phyloP scores from a whole-genome alignment of 164 flowering plant genomes.

The Aristolochia fimbriata region DNA sequence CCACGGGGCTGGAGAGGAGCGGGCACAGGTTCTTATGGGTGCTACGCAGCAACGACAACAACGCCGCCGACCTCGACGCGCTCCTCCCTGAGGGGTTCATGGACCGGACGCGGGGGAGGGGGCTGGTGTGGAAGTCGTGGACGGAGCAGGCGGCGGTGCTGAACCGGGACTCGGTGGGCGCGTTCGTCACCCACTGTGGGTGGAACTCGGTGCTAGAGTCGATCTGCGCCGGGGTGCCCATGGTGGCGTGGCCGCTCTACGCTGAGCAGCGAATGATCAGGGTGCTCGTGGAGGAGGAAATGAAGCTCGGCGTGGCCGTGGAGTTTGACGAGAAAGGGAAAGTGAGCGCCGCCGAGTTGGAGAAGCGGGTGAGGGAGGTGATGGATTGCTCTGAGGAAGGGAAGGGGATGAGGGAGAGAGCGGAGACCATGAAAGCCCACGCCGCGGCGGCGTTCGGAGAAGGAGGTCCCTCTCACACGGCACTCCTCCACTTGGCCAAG shows the following conservation, averaged over 20 bases:
- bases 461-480: conserved; percentile 10
- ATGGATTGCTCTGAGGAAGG: conserved; percentile 12
- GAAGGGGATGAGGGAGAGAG: conserved; percentile 4
- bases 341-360: conserved; percentile 24
- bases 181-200: conserved; percentile 41
- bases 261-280: conserved; percentile 32
- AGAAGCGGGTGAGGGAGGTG: conserved; percentile 12
- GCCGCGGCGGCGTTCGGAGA: conserved; percentile 7
- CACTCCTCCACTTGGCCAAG: conserved; percentile 4
- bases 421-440: neutral
- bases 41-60: conserved; percentile 17
- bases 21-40: conserved; percentile 40
- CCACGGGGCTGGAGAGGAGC: conserved; percentile 32
- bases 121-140: conserved; percentile 33
- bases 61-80: conserved; percentile 8
- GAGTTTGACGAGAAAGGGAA: conserved; percentile 14
- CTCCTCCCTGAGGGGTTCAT: conserved; percentile 31
- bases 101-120: conserved; percentile 21
- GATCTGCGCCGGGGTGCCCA: conserved; percentile 32
- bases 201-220: conserved; percentile 43
- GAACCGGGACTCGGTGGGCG: conserved; percentile 27
- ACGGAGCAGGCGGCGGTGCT: conserved; percentile 35
- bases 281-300: conserved; percentile 25
- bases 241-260: conserved; percentile 42
- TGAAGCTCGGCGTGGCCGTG: conserved; percentile 21